Conservation (phyloP, 352 stramenopile species). For the Pythium folliculosum region DNA sequence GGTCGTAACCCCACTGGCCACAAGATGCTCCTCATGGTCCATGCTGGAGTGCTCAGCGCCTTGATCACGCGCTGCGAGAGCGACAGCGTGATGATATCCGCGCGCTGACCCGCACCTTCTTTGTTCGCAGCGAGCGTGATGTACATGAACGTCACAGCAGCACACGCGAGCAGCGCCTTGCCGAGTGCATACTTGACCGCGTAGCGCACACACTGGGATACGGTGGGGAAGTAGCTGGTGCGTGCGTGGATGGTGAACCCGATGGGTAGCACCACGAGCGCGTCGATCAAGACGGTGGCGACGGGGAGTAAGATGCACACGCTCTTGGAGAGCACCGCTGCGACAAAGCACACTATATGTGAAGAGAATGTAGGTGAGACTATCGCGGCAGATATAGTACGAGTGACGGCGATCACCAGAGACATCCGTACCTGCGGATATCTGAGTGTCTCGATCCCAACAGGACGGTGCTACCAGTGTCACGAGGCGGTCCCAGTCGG, state of each 20-base stretch:
- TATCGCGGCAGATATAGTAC: too few relatives aligned
- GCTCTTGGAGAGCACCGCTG: slow-evolving; percentile 59
- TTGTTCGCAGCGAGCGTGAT: slow-evolving; percentile 53
- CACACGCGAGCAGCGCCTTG: slow-evolving; percentile 33
- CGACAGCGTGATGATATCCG: slow-evolving; percentile 46
- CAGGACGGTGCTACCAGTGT: slow-evolving; percentile 5
- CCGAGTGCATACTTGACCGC: slow-evolving; percentile 22
- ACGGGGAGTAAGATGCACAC: slow-evolving; percentile 45
- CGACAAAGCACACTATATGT: slow-evolving; percentile 36
- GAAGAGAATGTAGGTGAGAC: background rate
- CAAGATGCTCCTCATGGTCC: slow-evolving; percentile 38
- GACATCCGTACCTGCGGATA: slow-evolving; percentile 31
- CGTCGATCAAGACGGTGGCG: slow-evolving; percentile 42
- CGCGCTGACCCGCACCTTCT: slow-evolving; percentile 35
- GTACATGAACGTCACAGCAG: slow-evolving; percentile 32
- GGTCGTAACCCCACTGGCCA: slow-evolving; percentile 52
- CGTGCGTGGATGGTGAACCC: slow-evolving; percentile 8
- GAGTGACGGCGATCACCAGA: too few relatives aligned
- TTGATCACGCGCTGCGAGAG: slow-evolving; percentile 50
- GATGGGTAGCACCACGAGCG: slow-evolving; percentile 26
- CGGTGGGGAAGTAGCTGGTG: slow-evolving; percentile 8
- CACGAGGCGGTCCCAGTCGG: slow-evolving; percentile 19
- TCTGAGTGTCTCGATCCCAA: slow-evolving; percentile 8
- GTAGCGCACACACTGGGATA: background rate
- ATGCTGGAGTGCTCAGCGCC: slow-evolving; percentile 37